Evolutionary conservation across 1,284 basidiomycete genomes (phyloP).

Genomic region (Apiotrichum sp.): DNA sequence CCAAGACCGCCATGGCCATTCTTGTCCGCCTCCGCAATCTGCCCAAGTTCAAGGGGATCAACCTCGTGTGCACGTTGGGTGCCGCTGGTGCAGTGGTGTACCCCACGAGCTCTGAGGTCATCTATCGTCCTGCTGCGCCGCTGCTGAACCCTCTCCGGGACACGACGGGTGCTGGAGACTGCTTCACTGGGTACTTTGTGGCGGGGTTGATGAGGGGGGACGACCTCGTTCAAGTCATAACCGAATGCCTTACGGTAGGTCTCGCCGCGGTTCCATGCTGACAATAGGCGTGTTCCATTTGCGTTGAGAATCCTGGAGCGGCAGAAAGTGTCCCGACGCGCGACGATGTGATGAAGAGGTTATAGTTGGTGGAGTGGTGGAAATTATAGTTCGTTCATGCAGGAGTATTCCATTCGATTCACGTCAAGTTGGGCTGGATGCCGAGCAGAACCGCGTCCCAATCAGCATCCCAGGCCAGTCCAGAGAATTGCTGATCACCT

Average conservation of each 20-base stretch:
- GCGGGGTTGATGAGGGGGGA: constrained; percentile 40
- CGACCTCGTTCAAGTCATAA: not conserved
- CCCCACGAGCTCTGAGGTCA: constrained; percentile 4
- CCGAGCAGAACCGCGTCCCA: constrained; percentile 14
- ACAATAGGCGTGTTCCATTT: constrained; percentile 7
- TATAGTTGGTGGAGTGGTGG: not conserved
- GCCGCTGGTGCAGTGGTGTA: constrained; percentile 35
- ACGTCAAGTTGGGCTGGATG: not conserved
- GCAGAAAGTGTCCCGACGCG: constrained; percentile 8
- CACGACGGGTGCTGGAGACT: constrained; percentile 48
- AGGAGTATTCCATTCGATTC: not conserved
- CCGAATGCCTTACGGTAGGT: constrained; percentile 3
- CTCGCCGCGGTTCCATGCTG: not conserved
- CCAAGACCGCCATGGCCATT: constrained; percentile 5
- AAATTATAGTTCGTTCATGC: not conserved
- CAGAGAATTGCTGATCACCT: not conserved
- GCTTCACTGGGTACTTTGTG: constrained; percentile 45
- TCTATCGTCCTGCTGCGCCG: constrained; percentile 25
- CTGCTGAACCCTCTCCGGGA: constrained; percentile 32
- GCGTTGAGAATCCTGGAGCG: constrained; percentile 6
- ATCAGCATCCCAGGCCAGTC: constrained; percentile 3
- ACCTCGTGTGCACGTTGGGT: constrained; percentile 4
- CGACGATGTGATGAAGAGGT: not conserved
- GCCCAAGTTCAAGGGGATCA: not conserved
- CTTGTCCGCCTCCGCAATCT: not conserved